These are phyloP conservation scores for Pseudohalonectria lignicola DNA, from an alignment of 2,329 filamentous ascomycete genomes.

Conservation along the genomic window DNA sequence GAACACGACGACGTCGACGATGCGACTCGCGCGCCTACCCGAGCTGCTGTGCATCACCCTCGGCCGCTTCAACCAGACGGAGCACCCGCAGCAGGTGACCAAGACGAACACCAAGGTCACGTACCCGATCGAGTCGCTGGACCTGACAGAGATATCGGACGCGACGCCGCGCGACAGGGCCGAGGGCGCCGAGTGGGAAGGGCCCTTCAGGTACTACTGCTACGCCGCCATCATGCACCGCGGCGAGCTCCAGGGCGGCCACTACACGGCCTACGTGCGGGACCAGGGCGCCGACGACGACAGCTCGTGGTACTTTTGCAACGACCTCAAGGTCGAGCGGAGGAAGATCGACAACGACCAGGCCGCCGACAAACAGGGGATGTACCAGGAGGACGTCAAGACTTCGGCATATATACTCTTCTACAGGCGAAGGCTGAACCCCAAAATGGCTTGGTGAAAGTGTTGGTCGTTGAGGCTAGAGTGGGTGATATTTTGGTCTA, in stretches of 20 bases:
- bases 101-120: conserved; percentile 65
- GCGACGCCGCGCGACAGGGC: background rate
- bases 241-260: conserved; percentile 61
- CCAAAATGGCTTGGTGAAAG: too few species aligned
- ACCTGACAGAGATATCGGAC: conserved; percentile 33
- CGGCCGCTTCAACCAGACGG: conserved; percentile 41
- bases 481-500: too few species aligned
- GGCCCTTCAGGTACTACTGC: conserved; percentile 67
- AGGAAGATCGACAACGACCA: conserved; percentile 10
- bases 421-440: conserved; percentile 6
- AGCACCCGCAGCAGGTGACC: conserved; percentile 21
- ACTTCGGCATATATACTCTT: conserved; percentile 13
- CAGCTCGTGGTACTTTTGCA: conserved; percentile 36
- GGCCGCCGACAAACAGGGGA: conserved; percentile 8
- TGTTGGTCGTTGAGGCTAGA: too few species aligned
- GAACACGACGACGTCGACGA: conserved; percentile 57
- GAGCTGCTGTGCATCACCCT: conserved; percentile 70
- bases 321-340: conserved; percentile 24
- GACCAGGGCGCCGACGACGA: conserved; percentile 32
- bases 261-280: conserved; percentile 66
- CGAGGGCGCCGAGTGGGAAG: conserved; percentile 6
- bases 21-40: conserved; percentile 67
- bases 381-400: conserved; percentile 9
- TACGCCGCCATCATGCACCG: conserved; percentile 74
- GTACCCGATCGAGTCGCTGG: conserved; percentile 65